Evolutionary conservation across 2,329 filamentous ascomycete species (phyloP).

Genomic region (Biscogniauxia sp.): DNA sequence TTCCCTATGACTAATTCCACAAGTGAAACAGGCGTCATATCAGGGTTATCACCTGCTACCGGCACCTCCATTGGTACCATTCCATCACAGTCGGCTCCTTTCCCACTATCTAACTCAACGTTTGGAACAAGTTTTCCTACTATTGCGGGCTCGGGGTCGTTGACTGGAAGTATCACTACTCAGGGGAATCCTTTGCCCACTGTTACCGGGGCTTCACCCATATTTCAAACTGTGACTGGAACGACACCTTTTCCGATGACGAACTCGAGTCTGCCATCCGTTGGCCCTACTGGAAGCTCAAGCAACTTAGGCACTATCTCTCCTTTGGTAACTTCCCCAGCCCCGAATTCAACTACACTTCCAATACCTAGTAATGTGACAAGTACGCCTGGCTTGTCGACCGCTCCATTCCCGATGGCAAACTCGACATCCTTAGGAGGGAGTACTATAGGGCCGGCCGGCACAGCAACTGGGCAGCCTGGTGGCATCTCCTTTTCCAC

Average conservation of each 20-base stretch:
- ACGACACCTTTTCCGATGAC: slow-evolving; percentile 18
- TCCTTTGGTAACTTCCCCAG: neutral
- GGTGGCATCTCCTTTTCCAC: slow-evolving; percentile 4
- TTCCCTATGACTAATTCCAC: slow-evolving; percentile 17
- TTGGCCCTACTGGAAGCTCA: slow-evolving; percentile 10
- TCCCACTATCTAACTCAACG: slow-evolving; percentile 1
- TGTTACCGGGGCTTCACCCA: neutral
- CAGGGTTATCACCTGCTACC: neutral
- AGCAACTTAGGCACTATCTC: neutral
- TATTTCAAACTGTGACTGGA: neutral
- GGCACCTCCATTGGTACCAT: slow-evolving; percentile 1
- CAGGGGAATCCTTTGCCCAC: neutral
- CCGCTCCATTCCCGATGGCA: slow-evolving; percentile 17
- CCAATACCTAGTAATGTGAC: slow-evolving; percentile 1
- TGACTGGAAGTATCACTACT: neutral
- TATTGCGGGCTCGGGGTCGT: neutral
- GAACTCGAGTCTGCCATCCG: slow-evolving; percentile 17
- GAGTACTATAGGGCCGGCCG: slow-evolving; percentile 7
- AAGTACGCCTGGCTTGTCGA: slow-evolving; percentile 5
- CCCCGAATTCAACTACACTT: slow-evolving; percentile 5
- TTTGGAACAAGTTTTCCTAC: neutral
- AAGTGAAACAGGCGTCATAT: slow-evolving; percentile 3
- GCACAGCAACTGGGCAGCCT: neutral
- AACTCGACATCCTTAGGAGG: slow-evolving; percentile 20
- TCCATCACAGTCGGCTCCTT: neutral